Evolutionary conservation across 495 filamentous ascomycete genomes (phyloP).

Genomic region (Daldinia caldariorum): DNA sequence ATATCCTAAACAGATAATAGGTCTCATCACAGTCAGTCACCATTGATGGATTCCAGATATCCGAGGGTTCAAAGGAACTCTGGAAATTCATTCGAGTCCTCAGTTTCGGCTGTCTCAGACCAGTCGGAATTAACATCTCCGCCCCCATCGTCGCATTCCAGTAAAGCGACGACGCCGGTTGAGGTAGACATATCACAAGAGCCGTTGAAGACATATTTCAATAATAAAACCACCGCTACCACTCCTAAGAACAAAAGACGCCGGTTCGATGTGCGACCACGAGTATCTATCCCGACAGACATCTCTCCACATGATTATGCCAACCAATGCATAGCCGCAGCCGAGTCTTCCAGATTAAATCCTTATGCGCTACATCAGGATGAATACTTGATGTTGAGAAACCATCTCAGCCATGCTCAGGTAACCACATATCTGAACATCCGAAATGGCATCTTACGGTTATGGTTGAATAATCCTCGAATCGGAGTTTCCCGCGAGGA

Average conservation of each 20-base stretch:
- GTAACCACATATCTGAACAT: constrained; percentile 98
- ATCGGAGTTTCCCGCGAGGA: constrained; percentile 87
- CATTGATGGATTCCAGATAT: constrained; percentile 25
- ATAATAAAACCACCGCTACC: constrained; percentile 7
- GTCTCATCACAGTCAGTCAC: constrained; percentile 30
- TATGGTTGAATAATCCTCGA: constrained; percentile 92
- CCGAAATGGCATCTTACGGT: constrained; percentile 88
- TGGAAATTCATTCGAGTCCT: constrained; percentile 47
- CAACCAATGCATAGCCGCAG: constrained; percentile 85
- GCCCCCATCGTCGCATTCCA: constrained; percentile 55
- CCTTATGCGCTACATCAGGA: constrained; percentile 88
- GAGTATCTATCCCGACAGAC: constrained; percentile 82
- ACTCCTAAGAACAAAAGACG: constrained; percentile 40
- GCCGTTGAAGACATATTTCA: not conserved
- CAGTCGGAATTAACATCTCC: constrained; percentile 58
- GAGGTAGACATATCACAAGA: constrained; percentile 57
- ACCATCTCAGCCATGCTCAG: constrained; percentile 85
- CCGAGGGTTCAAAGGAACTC: constrained; percentile 23
- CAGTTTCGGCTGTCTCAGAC: constrained; percentile 49
- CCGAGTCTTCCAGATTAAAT: constrained; percentile 87
- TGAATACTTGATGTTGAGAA: constrained; percentile 81
- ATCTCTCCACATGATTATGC: constrained; percentile 79
- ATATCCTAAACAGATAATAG: constrained; percentile 38
- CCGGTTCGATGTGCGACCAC: constrained; percentile 69
- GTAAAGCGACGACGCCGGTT: constrained; percentile 66